Percentiles rank a stretch among this genome's conserved stretches.
These are phyloP conservation scores for Mycena kentingensis DNA, from an alignment of 768 basidiomycete genomes.

Conservation along the genomic window DNA sequence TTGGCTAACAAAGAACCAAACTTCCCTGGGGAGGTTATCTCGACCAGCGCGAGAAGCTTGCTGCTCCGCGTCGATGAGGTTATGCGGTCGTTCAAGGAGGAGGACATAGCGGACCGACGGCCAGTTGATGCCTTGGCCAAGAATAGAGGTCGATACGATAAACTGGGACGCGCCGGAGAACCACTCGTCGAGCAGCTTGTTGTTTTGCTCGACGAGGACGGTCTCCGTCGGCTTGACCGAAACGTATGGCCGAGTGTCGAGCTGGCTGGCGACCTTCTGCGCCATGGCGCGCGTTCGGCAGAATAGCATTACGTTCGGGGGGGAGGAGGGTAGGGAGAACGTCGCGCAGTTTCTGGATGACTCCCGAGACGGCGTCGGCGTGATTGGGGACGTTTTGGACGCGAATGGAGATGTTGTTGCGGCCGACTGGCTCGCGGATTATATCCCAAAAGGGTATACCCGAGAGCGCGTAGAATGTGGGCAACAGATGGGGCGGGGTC, in stretches of 20 bases:
- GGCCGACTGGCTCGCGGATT: not conserved
- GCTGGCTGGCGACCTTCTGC: not conserved
- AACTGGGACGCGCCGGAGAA: not conserved
- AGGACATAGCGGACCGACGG: not conserved
- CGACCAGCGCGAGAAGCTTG: not conserved
- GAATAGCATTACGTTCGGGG: slow-evolving; percentile 5
- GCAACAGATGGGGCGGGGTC: not conserved
- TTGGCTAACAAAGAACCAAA: too few relatives aligned
- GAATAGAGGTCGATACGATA: not conserved
- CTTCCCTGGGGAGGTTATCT: too few relatives aligned
- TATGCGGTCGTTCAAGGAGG: not conserved
- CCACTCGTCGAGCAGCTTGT: too few relatives aligned
- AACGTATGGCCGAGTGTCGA: not conserved
- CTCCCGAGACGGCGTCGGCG: not conserved
- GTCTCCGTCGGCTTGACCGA: too few relatives aligned
- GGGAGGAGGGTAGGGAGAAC: not conserved
- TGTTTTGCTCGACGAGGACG: too few relatives aligned
- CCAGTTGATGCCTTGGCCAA: slow-evolving; percentile 1
- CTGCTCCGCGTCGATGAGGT: not conserved
- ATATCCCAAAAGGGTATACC: slow-evolving; percentile 2
- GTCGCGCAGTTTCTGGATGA: too few relatives aligned
- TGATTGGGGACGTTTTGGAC: not conserved
- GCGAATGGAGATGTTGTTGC: not conserved
- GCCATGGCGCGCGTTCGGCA: slow-evolving; percentile 1
- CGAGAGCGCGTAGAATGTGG: not conserved